A percentile compares a stretch with the other conserved stretches of the same genome.
Evolutionary conservation across 2,329 filamentous ascomycete species (phyloP).

Genomic region (Claviceps sp.): DNA sequence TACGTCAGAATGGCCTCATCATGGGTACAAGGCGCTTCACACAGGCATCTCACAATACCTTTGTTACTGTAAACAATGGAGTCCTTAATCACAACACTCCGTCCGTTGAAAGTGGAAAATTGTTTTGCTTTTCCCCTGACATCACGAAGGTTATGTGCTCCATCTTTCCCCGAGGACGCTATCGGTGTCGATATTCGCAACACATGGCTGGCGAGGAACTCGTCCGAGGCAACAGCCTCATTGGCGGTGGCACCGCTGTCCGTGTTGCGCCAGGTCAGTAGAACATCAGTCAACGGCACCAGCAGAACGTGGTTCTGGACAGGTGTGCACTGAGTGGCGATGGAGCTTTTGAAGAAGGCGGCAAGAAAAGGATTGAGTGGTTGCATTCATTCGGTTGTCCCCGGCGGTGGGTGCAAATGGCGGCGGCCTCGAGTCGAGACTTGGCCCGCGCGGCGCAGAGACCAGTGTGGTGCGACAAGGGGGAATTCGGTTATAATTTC

Average conservation of each 20-base stretch:
- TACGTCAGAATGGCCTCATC: background rate
- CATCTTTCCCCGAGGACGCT: slow-evolving; percentile 41
- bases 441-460: slow-evolving; percentile 2
- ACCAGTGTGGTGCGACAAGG: background rate
- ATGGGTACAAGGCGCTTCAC: background rate
- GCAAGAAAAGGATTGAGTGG: slow-evolving; percentile 96
- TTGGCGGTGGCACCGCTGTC: slow-evolving; percentile 66
- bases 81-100: slow-evolving; percentile 90
- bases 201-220: slow-evolving; percentile 94
- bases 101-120: slow-evolving; percentile 82
- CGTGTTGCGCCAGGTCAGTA: slow-evolving; percentile 76
- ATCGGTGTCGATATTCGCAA: slow-evolving; percentile 58
- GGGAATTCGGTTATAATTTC: background rate
- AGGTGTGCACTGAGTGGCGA: slow-evolving; percentile 82
- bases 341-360: slow-evolving; percentile 95
- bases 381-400: slow-evolving; percentile 55
- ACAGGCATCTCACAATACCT: slow-evolving; percentile 35
- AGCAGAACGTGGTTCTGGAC: slow-evolving; percentile 87
- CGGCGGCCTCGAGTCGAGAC: slow-evolving; percentile 15
- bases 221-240: slow-evolving; percentile 78
- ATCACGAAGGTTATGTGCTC: slow-evolving; percentile 58
- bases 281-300: slow-evolving; percentile 83
- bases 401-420: slow-evolving; percentile 14
- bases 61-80: slow-evolving; percentile 91
- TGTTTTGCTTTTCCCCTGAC: slow-evolving; percentile 87